Evolutionary conservation across 2,329 filamentous ascomycete genomes (phyloP).

Genomic region (Epichloe festucae): DNA sequence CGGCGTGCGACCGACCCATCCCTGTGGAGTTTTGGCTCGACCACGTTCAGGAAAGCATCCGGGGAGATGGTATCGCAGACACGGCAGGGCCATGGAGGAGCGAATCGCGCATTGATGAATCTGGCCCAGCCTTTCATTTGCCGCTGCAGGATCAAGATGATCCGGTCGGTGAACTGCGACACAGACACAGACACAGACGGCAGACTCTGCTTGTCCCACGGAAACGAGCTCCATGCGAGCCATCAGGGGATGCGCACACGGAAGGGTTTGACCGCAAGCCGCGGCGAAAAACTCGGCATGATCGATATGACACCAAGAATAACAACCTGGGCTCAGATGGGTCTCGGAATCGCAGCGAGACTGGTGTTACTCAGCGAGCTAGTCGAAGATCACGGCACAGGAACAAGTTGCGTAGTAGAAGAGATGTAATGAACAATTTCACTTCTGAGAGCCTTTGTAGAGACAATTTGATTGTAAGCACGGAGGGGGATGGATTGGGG

Average conservation of each 20-base stretch:
- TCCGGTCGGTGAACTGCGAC: not conserved
- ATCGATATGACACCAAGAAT: constrained; percentile 7
- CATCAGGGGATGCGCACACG: not conserved
- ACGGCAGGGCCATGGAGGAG: not conserved
- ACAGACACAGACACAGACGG: not conserved
- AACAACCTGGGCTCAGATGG: not conserved
- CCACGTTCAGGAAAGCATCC: not conserved
- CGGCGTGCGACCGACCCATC: not conserved
- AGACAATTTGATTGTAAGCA: constrained; percentile 3
- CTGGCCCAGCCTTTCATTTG: not conserved
- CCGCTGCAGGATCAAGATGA: not conserved
- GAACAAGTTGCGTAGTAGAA: constrained; percentile 22
- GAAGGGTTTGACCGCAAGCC: constrained; percentile 6
- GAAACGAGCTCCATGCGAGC: not conserved
- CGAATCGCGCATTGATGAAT: not conserved
- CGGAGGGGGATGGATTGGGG: not conserved
- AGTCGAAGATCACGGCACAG: constrained; percentile 4
- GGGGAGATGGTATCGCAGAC: not conserved
- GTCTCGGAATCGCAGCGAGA: not conserved
- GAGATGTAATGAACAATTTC: constrained; percentile 43
- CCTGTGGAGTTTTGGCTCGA: constrained; percentile 1
- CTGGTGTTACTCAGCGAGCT: not conserved
- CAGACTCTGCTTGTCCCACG: not conserved
- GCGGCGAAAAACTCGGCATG: constrained; percentile 9
- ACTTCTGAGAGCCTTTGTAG: constrained; percentile 22